These are phyloP conservation scores for Dalechampia spathulata DNA, from an alignment of 441 rosid genomes.

Conservation along the genomic window DNA sequence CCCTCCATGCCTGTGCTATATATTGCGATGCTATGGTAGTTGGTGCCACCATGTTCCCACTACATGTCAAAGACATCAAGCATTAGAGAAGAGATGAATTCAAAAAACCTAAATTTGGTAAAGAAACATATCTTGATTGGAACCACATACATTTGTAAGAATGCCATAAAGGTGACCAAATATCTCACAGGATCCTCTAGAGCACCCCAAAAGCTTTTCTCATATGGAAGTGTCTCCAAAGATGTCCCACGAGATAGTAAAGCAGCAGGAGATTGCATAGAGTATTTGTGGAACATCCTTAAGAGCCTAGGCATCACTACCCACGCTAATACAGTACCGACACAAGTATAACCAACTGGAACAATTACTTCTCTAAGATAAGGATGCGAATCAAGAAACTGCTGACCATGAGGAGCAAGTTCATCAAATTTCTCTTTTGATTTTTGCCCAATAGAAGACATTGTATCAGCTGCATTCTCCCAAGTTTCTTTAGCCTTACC, in stretches of 20 bases:
- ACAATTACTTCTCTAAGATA: slow-evolving; percentile 52
- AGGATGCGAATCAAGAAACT: slow-evolving; percentile 54
- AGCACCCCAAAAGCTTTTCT: slow-evolving; percentile 85
- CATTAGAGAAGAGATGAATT: not conserved
- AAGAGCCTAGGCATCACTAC: slow-evolving; percentile 72
- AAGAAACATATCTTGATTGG: slow-evolving; percentile 2
- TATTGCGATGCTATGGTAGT: slow-evolving; percentile 66
- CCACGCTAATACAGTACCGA: slow-evolving; percentile 70
- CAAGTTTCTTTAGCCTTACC: slow-evolving; percentile 53
- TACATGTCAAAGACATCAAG: slow-evolving; percentile 27
- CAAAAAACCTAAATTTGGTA: not conserved
- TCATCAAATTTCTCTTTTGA: slow-evolving; percentile 48
- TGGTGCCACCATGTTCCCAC: slow-evolving; percentile 80
- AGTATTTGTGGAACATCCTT: slow-evolving; percentile 62
- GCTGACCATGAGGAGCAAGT: slow-evolving; percentile 51
- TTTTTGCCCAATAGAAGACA: slow-evolving; percentile 40
- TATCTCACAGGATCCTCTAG: slow-evolving; percentile 86
- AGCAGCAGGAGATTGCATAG: slow-evolving; percentile 42
- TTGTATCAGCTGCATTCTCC: slow-evolving; percentile 33
- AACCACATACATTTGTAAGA: slow-evolving; percentile 60
- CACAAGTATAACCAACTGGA: slow-evolving; percentile 53
- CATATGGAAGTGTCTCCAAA: slow-evolving; percentile 50
- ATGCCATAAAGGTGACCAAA: slow-evolving; percentile 67
- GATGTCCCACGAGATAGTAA: slow-evolving; percentile 35
- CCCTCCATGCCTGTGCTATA: slow-evolving; percentile 57